Percentiles rank a stretch among this genome's conserved stretches.
These are phyloP conservation scores for Discostella pseudostelligera DNA, from an alignment of 108 stramenopile genomes.

Conservation along the genomic window DNA sequence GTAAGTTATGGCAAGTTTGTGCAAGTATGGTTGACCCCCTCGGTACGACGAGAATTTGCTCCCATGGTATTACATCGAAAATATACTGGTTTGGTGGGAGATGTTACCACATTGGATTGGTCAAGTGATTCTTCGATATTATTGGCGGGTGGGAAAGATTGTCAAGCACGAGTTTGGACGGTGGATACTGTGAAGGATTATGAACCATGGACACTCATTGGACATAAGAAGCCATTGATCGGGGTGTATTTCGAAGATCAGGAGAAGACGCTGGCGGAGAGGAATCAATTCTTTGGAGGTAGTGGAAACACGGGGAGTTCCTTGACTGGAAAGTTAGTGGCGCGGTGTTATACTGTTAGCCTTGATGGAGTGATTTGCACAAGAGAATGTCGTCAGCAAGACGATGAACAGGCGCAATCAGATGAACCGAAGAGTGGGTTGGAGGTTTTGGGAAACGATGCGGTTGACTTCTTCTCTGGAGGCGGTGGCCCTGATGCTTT, in stretches of 20 bases:
- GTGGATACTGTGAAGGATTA: conserved; percentile 77
- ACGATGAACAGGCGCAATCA: conserved; percentile 34
- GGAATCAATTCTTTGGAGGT: conserved; percentile 41
- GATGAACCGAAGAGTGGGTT: conserved; percentile 44
- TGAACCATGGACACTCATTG: conserved; percentile 79
- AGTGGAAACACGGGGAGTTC: conserved; percentile 37
- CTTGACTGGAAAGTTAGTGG: conserved; percentile 43
- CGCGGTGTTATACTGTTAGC: conserved; percentile 77
- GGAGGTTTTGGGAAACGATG: conserved; percentile 61
- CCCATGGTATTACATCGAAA: conserved; percentile 89
- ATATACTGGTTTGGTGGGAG: conserved; percentile 88
- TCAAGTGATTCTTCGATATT: conserved; percentile 84
- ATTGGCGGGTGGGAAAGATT: conserved; percentile 78
- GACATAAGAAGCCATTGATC: conserved; percentile 77
- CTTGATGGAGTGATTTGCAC: conserved; percentile 91
- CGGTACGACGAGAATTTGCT: conserved; percentile 85
- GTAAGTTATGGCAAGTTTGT: conserved; percentile 90
- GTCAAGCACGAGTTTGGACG: conserved; percentile 89
- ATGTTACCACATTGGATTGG: conserved; percentile 87
- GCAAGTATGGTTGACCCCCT: conserved; percentile 93
- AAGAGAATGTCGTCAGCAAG: conserved; percentile 69
- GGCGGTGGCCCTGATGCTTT: conserved; percentile 17
- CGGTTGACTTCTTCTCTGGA: conserved; percentile 78
- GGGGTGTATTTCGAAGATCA: conserved; percentile 69
- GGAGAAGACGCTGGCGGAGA: conserved; percentile 38